phyloP scores from a whole-genome alignment of 1,139 yeast species.

The Candida tunisiensis region DNA sequence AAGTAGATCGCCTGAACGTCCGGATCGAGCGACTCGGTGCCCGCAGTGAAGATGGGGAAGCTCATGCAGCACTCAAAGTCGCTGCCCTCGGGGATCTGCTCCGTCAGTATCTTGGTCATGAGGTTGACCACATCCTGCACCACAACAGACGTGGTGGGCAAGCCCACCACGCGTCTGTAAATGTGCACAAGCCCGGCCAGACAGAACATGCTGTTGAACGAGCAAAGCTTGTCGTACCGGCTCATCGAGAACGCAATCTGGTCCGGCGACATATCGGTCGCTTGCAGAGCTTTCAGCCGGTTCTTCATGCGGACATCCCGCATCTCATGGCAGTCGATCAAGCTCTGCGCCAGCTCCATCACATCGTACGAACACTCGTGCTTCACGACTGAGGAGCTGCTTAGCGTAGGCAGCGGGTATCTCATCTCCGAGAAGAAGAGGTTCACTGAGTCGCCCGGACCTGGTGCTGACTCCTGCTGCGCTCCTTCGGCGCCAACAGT shows the following conservation, averaged over 20 bases:
- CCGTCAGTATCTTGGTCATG: conserved; percentile 22
- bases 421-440: no score
- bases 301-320: not conserved
- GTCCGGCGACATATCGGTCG: conserved; percentile 5
- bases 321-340: not conserved
- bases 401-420: no score
- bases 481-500: no score
- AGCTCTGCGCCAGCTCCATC: no score
- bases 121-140: conserved; percentile 29
- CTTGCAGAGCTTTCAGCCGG: no score
- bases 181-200: conserved; percentile 34
- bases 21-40: conserved; percentile 31
- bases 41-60: conserved; percentile 37
- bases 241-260: conserved; percentile 8
- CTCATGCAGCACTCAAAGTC: conserved; percentile 36
- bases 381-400: no score
- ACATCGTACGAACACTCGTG: no score
- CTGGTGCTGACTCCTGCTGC: no score
- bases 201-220: conserved; percentile 34
- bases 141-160: conserved; percentile 26
- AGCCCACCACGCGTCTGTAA: conserved; percentile 30
- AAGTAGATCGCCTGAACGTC: conserved; percentile 21
- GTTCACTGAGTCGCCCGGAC: no score
- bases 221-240: conserved; percentile 23
- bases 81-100: conserved; percentile 25